A percentile compares a stretch with the other conserved stretches of the same genome.
These are phyloP conservation scores for Geum urbanum DNA, from an alignment of 306 rosid genomes.

Conservation along the genomic window DNA sequence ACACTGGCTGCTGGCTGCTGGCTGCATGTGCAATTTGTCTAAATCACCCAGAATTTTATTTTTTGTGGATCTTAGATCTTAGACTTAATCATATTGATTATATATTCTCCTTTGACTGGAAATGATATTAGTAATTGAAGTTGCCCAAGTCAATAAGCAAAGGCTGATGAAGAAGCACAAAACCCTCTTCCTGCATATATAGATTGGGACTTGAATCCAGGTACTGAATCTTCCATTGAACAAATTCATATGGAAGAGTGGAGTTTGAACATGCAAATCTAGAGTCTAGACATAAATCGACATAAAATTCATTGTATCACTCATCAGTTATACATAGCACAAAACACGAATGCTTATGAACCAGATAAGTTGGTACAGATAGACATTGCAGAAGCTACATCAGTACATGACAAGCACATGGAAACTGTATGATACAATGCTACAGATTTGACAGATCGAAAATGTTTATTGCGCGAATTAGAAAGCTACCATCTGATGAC, in stretches of 20 bases:
- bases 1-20: slow-evolving; percentile 13
- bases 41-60: slow-evolving; percentile 7
- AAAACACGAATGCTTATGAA: neutral
- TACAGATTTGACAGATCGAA: neutral
- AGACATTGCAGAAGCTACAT: neutral
- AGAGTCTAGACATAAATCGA: neutral
- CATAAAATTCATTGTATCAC: neutral
- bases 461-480: slow-evolving; percentile 2
- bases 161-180: neutral
- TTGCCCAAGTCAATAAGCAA: neutral
- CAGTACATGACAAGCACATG: neutral
- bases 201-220: neutral
- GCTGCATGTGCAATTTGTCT: slow-evolving; percentile 26
- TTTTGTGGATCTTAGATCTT: slow-evolving; percentile 26
- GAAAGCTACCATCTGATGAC: neutral
- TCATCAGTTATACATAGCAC: neutral
- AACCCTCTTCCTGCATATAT: neutral
- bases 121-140: neutral
- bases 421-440: neutral
- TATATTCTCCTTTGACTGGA: slow-evolving; percentile 11
- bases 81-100: slow-evolving; percentile 13
- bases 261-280: neutral
- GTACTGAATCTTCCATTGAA: neutral
- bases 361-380: neutral
- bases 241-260: neutral